phyloP scores from a whole-genome alignment of 1,139 yeast genomes.

The Trichomonascaceae sp. region DNA sequence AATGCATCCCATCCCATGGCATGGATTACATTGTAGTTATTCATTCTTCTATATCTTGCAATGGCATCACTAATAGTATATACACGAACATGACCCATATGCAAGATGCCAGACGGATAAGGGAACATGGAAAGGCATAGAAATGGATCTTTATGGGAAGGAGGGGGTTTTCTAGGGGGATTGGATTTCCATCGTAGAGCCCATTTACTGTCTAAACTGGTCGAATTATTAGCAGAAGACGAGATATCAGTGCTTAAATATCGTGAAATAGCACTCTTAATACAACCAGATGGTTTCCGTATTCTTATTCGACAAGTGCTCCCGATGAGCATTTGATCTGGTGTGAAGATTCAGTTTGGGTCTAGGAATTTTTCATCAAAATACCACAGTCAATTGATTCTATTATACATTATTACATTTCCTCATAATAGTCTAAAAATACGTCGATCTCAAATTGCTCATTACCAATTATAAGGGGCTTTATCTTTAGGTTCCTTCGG shows the following conservation, averaged over 20 bases:
- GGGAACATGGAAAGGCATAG: conserved; percentile 89
- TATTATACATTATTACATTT: neutral
- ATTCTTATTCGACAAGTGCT: neutral
- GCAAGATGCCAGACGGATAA: conserved; percentile 87
- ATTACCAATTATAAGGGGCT: conserved; percentile 6
- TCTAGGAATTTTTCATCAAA: too few relatives aligned
- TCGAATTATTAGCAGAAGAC: neutral
- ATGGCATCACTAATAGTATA: conserved; percentile 85
- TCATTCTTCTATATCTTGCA: conserved; percentile 69
- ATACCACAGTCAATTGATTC: too few relatives aligned
- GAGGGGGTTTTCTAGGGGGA: conserved; percentile 21
- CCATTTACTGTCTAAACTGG: conserved; percentile 31
- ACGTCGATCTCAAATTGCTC: neutral
- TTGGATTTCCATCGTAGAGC: conserved; percentile 22
- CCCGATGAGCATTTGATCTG: neutral
- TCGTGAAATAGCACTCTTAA: neutral
- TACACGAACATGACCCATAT: conserved; percentile 90
- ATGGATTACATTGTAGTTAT: conserved; percentile 74
- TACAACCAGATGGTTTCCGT: neutral
- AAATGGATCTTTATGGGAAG: conserved; percentile 36
- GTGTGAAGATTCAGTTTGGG: neutral
- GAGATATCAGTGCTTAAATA: neutral
- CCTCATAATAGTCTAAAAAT: neutral
- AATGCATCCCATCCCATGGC: conserved; percentile 99
- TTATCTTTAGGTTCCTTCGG: neutral